Evolutionary conservation across 331 rosid species (phyloP).

Genomic region (Spiraea crenata): DNA sequence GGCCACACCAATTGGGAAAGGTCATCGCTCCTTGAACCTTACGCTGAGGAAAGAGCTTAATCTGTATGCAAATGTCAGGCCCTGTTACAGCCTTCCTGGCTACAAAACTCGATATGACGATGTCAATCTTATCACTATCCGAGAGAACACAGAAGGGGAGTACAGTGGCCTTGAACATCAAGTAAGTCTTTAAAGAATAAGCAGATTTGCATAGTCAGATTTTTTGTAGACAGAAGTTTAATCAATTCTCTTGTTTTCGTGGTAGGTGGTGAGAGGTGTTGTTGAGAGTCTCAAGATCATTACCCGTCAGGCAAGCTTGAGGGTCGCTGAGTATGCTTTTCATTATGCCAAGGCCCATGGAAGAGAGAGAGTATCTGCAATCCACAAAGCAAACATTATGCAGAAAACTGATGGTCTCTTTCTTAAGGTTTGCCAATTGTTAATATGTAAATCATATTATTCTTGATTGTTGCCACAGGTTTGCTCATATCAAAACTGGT

Average conservation of each 20-base stretch:
- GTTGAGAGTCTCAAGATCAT: constrained; percentile 96
- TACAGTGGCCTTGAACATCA: constrained; percentile 99
- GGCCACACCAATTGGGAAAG: constrained; percentile 99
- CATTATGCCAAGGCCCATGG: constrained; percentile 95
- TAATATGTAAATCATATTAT: constrained; percentile 1
- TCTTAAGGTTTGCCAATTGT: constrained; percentile 59
- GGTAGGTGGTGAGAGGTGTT: constrained; percentile 95
- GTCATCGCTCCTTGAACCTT: constrained; percentile 95
- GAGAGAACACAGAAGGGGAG: constrained; percentile 97
- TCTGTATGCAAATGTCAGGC: constrained; percentile 92
- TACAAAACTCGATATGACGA: constrained; percentile 86
- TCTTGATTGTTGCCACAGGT: constrained; percentile 6
- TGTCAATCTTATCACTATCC: constrained; percentile 86
- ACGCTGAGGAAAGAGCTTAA: constrained; percentile 93
- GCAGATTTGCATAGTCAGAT: constrained; percentile 2
- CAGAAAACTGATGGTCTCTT: constrained; percentile 99
- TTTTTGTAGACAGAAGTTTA: constrained; percentile 14
- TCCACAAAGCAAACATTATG: constrained; percentile 98
- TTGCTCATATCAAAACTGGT: constrained; percentile 18
- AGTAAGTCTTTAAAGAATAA: constrained; percentile 43
- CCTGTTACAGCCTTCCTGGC: constrained; percentile 92
- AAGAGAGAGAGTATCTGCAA: constrained; percentile 92
- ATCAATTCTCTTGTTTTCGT: constrained; percentile 21
- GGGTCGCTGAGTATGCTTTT: constrained; percentile 98
- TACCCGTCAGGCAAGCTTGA: constrained; percentile 91